Evolutionary conservation across 176 grass and related monocot species (phyloP).

Genomic region (Chrysopogon serrulatus): DNA sequence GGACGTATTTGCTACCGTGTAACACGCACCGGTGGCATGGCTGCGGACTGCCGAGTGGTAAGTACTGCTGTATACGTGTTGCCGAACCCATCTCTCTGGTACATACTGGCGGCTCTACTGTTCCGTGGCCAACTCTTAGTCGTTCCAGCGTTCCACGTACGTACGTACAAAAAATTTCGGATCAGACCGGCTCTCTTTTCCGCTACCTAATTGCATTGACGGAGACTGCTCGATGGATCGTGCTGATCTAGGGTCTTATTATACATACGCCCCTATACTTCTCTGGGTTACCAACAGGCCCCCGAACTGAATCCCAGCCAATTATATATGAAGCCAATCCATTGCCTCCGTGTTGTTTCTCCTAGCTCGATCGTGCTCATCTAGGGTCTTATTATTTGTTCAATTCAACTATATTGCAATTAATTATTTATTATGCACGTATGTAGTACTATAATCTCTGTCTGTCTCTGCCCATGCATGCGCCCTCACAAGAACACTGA

Average conservation of each 20-base stretch:
- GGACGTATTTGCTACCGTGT: background rate
- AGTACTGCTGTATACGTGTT: background rate
- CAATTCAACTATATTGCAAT: background rate
- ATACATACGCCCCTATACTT: background rate
- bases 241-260: too few relatives aligned
- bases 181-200: background rate
- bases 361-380: too few relatives aligned
- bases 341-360: background rate
- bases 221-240: too few relatives aligned
- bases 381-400: background rate
- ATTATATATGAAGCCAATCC: background rate
- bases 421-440: background rate
- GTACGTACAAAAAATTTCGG: too few relatives aligned
- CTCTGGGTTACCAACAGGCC: background rate
- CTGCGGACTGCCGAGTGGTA: background rate
- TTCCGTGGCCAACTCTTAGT: background rate
- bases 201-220: background rate
- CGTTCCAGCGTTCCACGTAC: background rate
- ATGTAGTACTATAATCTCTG: background rate
- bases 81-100: background rate
- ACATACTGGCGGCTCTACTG: background rate
- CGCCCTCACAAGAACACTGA: constrained; percentile 53
- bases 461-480: background rate
- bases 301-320: too few relatives aligned
- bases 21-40: too few relatives aligned